These are phyloP conservation scores for Coemansia biformis DNA, from an alignment of 192 early-diverging fungal species.

Conservation along the genomic window DNA sequence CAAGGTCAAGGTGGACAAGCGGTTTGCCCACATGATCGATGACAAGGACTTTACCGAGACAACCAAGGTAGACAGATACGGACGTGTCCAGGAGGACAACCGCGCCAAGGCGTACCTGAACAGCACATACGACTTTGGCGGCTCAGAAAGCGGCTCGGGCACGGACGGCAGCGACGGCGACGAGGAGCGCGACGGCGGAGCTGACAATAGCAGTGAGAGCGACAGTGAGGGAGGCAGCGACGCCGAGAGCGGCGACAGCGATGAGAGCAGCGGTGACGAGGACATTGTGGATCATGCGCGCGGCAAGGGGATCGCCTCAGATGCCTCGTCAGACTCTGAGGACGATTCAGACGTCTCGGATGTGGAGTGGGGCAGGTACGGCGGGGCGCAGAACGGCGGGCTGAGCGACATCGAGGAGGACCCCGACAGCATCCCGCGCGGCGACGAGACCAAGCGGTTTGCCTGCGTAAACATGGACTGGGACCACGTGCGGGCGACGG, in stretches of 20 bases:
- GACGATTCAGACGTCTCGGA: slow-evolving; percentile 35
- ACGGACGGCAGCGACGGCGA: slow-evolving; percentile 9
- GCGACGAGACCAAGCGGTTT: slow-evolving; percentile 65
- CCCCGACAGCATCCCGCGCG: slow-evolving; percentile 51
- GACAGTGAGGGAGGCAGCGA: slow-evolving; percentile 15
- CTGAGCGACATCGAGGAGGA: slow-evolving; percentile 56
- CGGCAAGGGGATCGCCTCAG: slow-evolving; percentile 63
- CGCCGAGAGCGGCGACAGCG: slow-evolving; percentile 13
- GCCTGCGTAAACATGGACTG: slow-evolving; percentile 94
- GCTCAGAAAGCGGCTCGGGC: slow-evolving; percentile 7
- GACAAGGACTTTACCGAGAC: slow-evolving; percentile 58
- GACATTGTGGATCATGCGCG: slow-evolving; percentile 65
- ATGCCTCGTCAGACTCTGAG: slow-evolving; percentile 32
- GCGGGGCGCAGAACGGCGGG: slow-evolving; percentile 36
- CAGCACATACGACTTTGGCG: slow-evolving; percentile 55
- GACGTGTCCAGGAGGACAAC: slow-evolving; percentile 27
- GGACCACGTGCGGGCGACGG: slow-evolving; percentile 83
- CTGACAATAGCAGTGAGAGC: slow-evolving; percentile 4
- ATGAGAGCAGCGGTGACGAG: not conserved
- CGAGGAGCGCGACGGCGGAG: slow-evolving; percentile 11
- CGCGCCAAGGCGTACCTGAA: slow-evolving; percentile 30
- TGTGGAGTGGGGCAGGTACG: slow-evolving; percentile 25
- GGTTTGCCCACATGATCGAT: slow-evolving; percentile 79
- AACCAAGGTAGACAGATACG: slow-evolving; percentile 45
- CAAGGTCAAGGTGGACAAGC: slow-evolving; percentile 84